Evolutionary conservation across 78 protist genomes (phyloP).

Genomic region (Dictyostelium purpureum): DNA sequence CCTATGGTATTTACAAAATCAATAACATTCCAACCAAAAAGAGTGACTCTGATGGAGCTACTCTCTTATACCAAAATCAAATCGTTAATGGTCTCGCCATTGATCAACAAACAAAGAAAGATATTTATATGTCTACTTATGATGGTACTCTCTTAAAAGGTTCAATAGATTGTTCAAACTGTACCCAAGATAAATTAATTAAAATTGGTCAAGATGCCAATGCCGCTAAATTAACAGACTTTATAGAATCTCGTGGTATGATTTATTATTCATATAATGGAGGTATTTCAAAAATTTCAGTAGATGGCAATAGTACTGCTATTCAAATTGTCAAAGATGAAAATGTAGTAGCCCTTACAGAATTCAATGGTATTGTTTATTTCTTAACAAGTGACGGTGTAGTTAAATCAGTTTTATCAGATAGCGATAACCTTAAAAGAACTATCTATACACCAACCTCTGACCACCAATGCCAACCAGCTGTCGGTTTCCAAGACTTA

Average conservation of each 20-base stretch:
- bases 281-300: background rate
- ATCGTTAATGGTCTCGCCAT: background rate
- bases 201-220: background rate
- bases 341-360: background rate
- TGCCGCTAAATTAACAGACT: background rate
- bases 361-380: background rate
- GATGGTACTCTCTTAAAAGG: slow-evolving; percentile 32
- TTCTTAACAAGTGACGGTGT: background rate
- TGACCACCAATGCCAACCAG: slow-evolving; percentile 2
- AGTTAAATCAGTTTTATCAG: slow-evolving; percentile 2
- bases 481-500: background rate
- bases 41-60: background rate
- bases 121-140: slow-evolving; percentile 30
- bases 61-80: slow-evolving; percentile 1
- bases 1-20: slow-evolving; percentile 14
- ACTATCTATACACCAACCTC: background rate
- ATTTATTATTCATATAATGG: background rate
- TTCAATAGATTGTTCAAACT: background rate
- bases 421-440: background rate
- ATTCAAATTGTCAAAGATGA: background rate
- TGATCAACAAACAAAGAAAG: background rate
- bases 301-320: background rate
- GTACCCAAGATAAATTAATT: slow-evolving; percentile 17
- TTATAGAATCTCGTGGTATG: background rate
- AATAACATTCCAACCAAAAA: slow-evolving; percentile 10